Evolutionary conservation across 2,329 filamentous ascomycete genomes (phyloP), one percentile per base, ranked within the genome.

Genomic region (Ophiostoma novo-ulmi): DNA sequence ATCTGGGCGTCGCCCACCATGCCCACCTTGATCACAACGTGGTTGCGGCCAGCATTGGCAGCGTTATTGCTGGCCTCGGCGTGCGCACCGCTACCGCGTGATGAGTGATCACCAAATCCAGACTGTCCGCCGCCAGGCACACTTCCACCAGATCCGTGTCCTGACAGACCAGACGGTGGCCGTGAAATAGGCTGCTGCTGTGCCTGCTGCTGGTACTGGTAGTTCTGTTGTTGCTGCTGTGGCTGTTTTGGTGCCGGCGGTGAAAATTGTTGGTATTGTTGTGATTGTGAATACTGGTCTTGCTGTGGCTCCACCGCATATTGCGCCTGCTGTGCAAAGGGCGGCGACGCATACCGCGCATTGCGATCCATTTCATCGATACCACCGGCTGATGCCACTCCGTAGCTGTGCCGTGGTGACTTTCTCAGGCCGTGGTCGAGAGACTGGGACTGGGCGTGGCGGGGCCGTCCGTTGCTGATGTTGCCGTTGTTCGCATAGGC

Each of bases 1-100:
- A 99, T 99, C 81, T 99, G 95, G 71, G 95, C 95, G 82, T 99
- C 95, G 66, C 95, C 95, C 65, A 99, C 95, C 95, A 99, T 99
- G 78, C 95, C 95, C 69, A 99, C 95, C 82, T 99, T 99, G 85
- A 99, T 98, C 71, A 99, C 95, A 52, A 99, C 95, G 76, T 89
- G 88, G 78, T 89, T 89, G 73, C 88, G 83, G 66, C 85, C 84
- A 74, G 85, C 35, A 31, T 69, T 69, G 31, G 44, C 68, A 58
- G 68, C 26, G 6, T 22, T 55, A 39, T 11, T 85, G 73, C 77
- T 77, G 2, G 75, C 70, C 69, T 76, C 78, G 38, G 78, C 78
- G 69, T 81, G 78, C 22, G 77, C 79, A 69, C 80, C 79, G 72
- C 79, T 79, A 75, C 80, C 77, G 75, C 80, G 76, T 73, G 83